Evolutionary conservation across 2,329 filamentous ascomycete genomes (phyloP).

Genomic region (Fusarium sp.): DNA sequence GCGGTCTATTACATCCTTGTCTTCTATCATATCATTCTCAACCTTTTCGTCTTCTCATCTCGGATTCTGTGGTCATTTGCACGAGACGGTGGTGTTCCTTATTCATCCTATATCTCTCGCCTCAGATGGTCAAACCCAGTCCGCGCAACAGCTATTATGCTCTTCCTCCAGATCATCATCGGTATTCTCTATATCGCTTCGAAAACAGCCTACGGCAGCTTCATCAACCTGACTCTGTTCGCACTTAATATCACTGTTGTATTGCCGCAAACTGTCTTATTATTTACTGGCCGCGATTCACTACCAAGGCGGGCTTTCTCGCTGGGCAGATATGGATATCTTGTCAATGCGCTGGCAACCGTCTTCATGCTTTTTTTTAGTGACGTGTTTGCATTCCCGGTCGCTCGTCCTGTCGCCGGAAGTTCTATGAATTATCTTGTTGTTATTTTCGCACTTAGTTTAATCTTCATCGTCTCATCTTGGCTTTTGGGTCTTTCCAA

Average conservation of each 20-base stretch:
- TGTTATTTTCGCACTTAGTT: background rate
- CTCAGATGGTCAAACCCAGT: background rate
- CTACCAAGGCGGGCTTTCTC: background rate
- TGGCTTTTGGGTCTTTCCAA: background rate
- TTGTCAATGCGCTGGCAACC: background rate
- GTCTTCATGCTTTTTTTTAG: background rate
- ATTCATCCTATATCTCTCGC: background rate
- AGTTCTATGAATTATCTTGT: background rate
- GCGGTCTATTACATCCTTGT: background rate
- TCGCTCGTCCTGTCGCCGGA: background rate
- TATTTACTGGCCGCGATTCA: background rate
- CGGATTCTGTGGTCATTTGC: background rate
- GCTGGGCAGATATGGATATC: background rate
- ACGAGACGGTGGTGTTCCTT: background rate
- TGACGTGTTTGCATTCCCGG: background rate
- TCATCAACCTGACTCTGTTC: background rate
- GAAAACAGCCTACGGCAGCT: background rate
- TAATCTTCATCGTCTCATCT: rapidly evolving
- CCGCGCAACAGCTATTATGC: background rate
- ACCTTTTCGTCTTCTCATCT: background rate
- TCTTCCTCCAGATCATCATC: background rate
- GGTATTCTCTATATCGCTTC: background rate
- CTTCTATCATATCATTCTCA: background rate
- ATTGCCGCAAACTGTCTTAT: background rate
- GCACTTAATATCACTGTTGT: background rate